phyloP scores from a whole-genome alignment of 257 asterid species.

The Rauvolfia tetraphylla region DNA sequence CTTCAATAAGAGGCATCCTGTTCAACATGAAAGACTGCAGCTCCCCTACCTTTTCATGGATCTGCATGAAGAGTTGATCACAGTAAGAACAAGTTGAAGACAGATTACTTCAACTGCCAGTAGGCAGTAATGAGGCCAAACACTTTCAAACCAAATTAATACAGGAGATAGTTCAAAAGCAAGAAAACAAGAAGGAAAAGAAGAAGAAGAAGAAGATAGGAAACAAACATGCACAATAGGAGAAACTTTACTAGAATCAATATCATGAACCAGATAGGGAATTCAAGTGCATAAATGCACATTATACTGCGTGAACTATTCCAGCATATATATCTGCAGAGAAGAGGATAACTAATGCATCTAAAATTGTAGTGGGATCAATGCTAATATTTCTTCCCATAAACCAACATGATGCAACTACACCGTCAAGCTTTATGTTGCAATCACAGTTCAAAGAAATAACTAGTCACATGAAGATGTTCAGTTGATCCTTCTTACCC shows the following conservation, averaged over 20 bases:
- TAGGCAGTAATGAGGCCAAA: neutral
- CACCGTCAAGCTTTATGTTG: neutral
- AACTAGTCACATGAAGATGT: too few species aligned
- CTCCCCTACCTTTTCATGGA: constrained; percentile 64
- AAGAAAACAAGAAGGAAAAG: too few species aligned
- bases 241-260: neutral
- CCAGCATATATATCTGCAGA: neutral
- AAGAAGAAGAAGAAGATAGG: too few species aligned
- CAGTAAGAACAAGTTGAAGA: neutral
- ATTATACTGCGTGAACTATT: neutral
- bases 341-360: neutral
- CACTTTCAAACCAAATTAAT: neutral
- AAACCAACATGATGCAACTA: neutral
- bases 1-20: constrained; percentile 25
- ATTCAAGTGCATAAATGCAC: neutral
- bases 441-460: neutral
- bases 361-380: neutral
- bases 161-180: neutral
- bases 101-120: neutral
- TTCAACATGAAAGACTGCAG: constrained; percentile 39
- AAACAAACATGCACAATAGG: neutral
- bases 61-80: constrained; percentile 33
- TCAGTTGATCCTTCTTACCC: too few species aligned
- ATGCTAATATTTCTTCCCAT: too few species aligned
- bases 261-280: neutral